Base-by-base conservation (phyloP, 2,329 filamentous ascomycete species). In the Penicillium occitanis region DNA sequence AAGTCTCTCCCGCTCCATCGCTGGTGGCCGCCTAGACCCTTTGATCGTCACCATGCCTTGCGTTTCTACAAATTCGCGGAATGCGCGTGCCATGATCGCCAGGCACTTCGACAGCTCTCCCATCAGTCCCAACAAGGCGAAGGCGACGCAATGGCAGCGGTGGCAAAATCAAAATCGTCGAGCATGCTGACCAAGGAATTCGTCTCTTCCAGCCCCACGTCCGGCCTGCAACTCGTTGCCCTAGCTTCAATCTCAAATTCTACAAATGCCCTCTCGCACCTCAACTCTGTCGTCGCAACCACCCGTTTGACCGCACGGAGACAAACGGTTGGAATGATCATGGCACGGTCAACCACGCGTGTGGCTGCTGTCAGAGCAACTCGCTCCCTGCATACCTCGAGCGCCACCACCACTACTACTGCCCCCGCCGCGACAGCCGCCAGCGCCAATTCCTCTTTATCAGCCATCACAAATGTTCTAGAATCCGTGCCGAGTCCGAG, bases 391-490 rank as follows among this genome's bases (percentile, higher is more conserved):
- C 65, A 67, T 57, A 62, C 65, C 57, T 53, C 60, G n/a, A 55
- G 53, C 44, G 14, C 35, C 57, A n/a, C 57, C 57, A n/a, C 57
- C 50, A 48, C 37, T 19, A 59, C n/a, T 37, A 19, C 40, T 6
- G 22, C 51, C 4, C 40, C 37, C 55, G 19, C 61, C 37, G 65
- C 40, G 62, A 60, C 55, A 46, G 58, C 50, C 5, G 2, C 57
- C 33, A 37, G 69, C 69, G 22, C 69, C 69, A 7, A n/a, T 10
- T 53, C 53, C 8, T 67, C 67, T 6, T 65, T 72, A 25, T 69
- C 68, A 57, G 72, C 71, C 7, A 72, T 73, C 25, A 74, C 75
- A 14, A 76, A 76, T 53, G 65, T 71, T 37, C 70, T 76, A 17
- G 69, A 73, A 69, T 51, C 68, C 64, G n/a, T 70, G 67, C 37